Conservation (phyloP, 257 asterid species). For the Primulina huaijiensis region DNA sequence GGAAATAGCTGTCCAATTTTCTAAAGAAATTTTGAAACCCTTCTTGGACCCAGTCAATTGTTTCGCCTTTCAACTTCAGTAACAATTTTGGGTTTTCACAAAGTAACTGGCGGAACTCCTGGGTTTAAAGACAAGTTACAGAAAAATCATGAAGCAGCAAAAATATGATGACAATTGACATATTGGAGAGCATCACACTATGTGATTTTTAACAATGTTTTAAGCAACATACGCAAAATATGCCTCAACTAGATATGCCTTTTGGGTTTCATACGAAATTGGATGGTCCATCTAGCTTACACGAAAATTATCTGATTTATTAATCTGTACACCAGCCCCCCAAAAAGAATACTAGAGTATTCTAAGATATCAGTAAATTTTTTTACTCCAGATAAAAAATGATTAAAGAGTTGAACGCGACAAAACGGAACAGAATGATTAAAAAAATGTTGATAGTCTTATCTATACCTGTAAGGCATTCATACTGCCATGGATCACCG, state of each 20-base stretch:
- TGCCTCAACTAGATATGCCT: not conserved
- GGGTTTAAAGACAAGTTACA: slow-evolving; percentile 26
- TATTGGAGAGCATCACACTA: not conserved
- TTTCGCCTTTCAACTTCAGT: slow-evolving; percentile 64
- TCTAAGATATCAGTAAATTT: not conserved
- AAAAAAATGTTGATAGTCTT: slow-evolving; percentile 10
- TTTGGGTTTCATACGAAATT: not conserved
- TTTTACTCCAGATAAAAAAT: not conserved
- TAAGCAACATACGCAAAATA: slow-evolving; percentile 7
- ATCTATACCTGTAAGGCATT: slow-evolving; percentile 67
- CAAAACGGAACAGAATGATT: not conserved
- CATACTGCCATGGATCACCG: slow-evolving; percentile 77
- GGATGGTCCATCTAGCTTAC: not conserved
- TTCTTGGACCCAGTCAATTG: slow-evolving; percentile 77
- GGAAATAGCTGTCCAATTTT: slow-evolving; percentile 63
- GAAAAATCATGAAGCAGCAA: slow-evolving; percentile 25
- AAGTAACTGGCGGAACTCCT: slow-evolving; percentile 82
- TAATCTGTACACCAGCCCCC: slow-evolving; percentile 7
- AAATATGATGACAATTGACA: not conserved
- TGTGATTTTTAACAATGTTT: slow-evolving; percentile 8
- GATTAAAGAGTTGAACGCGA: not conserved
- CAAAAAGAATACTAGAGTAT: not conserved
- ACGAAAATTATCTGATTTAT: not conserved
- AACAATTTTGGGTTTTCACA: slow-evolving; percentile 64
- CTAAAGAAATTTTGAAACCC: slow-evolving; percentile 90